A percentile compares a stretch with the other conserved stretches of the same genome.
Evolutionary conservation across 1,139 yeast species (phyloP).

Genomic region (Hyphopichia fennica): DNA sequence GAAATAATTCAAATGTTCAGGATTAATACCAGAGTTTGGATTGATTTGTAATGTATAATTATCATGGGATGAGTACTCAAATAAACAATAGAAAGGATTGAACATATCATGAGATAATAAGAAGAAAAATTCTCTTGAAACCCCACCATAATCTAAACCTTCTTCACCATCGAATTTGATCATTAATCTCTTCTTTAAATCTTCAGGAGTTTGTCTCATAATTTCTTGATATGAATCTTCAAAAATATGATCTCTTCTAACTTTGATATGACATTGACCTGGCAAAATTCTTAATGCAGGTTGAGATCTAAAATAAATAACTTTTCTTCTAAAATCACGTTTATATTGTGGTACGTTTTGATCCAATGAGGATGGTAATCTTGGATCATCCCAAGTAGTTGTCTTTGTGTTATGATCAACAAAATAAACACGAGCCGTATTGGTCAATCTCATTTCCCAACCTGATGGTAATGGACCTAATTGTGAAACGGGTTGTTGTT

Average conservation of each 20-base stretch:
- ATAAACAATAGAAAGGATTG: constrained; percentile 94
- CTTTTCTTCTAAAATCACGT: constrained; percentile 97
- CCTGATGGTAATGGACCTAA: constrained; percentile 98
- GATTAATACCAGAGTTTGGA: constrained; percentile 97
- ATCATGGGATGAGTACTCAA: constrained; percentile 97
- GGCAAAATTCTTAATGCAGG: constrained; percentile 96
- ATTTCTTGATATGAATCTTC: constrained; percentile 98
- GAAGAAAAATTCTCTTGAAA: constrained; percentile 95
- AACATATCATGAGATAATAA: constrained; percentile 97
- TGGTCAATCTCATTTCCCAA: constrained; percentile 99
- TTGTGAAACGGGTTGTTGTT: constrained; percentile 98
- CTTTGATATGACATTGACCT: constrained; percentile 98
- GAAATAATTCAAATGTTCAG: constrained; percentile 96
- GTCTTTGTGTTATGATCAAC: constrained; percentile 99
- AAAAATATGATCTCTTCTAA: constrained; percentile 92
- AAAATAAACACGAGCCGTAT: constrained; percentile 96
- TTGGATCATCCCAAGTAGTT: constrained; percentile 99
- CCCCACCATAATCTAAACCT: constrained; percentile 99
- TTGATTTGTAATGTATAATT: constrained; percentile 96
- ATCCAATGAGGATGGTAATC: constrained; percentile 94
- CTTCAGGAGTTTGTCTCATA: constrained; percentile 98
- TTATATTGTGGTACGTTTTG: constrained; percentile 99
- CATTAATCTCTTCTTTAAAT: constrained; percentile 94
- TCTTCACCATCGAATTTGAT: constrained; percentile 98
- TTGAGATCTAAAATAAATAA: constrained; percentile 95